Conservation (phyloP, 208 protist genomes). For the Acanthamoeba divionensis region DNA sequence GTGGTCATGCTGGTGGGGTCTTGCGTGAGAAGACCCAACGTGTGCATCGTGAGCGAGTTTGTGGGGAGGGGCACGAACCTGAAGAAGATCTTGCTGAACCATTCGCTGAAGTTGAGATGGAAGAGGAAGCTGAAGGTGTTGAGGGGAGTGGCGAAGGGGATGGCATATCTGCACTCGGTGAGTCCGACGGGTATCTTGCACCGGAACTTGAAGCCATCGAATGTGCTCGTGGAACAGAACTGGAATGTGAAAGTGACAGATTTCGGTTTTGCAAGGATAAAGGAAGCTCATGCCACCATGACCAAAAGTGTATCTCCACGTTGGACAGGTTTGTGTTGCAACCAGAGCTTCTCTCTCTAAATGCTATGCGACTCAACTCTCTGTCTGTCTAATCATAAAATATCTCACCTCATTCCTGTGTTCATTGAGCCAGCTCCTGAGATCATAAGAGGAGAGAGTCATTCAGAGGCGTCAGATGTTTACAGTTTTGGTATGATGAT, state of each 20-base stretch:
- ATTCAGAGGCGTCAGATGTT: too few species aligned
- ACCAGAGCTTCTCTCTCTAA: too few species aligned
- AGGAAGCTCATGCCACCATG: constrained; percentile 39
- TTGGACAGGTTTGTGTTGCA: too few species aligned
- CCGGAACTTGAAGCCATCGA: not conserved
- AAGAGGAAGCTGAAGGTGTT: not conserved
- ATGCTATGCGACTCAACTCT: too few species aligned
- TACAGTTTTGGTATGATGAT: too few species aligned
- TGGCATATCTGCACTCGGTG: not conserved
- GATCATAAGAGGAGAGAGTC: too few species aligned
- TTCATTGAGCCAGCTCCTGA: too few species aligned
- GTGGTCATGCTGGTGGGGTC: constrained; percentile 33
- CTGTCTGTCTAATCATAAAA: too few species aligned
- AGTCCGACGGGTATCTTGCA: not conserved
- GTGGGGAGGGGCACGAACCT: not conserved
- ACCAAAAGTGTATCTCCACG: not conserved
- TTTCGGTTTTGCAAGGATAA: constrained; percentile 5
- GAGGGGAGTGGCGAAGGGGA: not conserved
- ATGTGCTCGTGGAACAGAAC: not conserved
- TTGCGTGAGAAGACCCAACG: not conserved
- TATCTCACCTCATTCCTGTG: too few species aligned
- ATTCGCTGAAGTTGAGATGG: not conserved
- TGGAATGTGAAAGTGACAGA: constrained; percentile 15
- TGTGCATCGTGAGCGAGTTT: constrained; percentile 43
- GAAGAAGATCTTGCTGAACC: not conserved